Base-by-base conservation (phyloP, 768 basidiomycete species). In the Leccinellum rugosiceps region DNA sequence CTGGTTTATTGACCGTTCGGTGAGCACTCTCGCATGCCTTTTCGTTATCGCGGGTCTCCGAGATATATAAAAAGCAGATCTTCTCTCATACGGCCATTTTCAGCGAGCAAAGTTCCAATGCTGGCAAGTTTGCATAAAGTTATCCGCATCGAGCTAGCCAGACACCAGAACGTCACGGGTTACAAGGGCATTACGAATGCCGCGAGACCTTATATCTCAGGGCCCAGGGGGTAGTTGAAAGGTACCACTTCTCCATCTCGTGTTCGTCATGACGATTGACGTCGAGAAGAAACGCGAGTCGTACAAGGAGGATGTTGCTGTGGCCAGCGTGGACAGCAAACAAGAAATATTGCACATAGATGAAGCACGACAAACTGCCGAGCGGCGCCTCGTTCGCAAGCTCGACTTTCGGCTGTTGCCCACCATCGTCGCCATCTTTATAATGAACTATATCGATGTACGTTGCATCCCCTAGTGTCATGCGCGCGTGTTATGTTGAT, bases 381-480 rank as follows among this genome's bases (percentile, higher is more conserved):
- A 72, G 47, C 61, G 63, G 30, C 53, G 25, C 31, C 57, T 73
- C 17, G 55, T 67, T 14, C 58, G 68, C 9, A 72, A 63, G 57
- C 63, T 73, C 9, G 72, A 73, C 50, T 26, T 54, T 41, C 59
- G 72, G 11, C 50, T 74, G 31, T 62, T 74, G 57, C 67, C 72
- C 10, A 68, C 64, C 14, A 56, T 69, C 34, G 62, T 62, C 3
- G 1, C 68, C 25, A 68, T 73, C 28, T 63, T 58, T 28, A 17
- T 63, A 30, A 61, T 70, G 62, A 72, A 69, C 41, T 67, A 65
- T 54, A 68, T 73, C 11, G 65, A 65, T 49, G 67, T 63, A 44
- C 38, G 65, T 59, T 8, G 10, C 17, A 3, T 30, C 19, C n/a
- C 26, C 26, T 30, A 17, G 28, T 15, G 19, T n/a, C 1, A 13